Evolutionary conservation across 2,329 filamentous ascomycete species (phyloP).

Genomic region (Fusarium lyarnte): DNA sequence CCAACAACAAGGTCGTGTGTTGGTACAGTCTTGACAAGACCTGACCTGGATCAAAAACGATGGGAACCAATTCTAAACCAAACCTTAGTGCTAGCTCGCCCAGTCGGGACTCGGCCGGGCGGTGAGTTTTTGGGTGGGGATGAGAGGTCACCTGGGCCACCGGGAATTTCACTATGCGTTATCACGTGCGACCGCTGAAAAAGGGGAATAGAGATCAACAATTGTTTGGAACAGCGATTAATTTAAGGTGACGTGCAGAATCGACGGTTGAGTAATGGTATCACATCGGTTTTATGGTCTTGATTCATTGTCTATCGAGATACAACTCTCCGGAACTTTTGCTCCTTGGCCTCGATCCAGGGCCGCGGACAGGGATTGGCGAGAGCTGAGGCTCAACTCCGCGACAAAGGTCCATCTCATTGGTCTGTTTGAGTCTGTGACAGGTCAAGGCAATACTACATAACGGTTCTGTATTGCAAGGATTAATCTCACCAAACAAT

Average conservation of each 20-base stretch:
- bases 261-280: background rate
- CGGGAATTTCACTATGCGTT: conserved; percentile 37
- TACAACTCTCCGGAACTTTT: conserved; percentile 18
- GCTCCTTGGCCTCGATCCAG: conserved; percentile 11
- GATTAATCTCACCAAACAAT: background rate
- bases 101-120: conserved; percentile 41
- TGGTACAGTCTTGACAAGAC: conserved; percentile 3
- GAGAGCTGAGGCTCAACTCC: conserved; percentile 19
- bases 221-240: background rate
- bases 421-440: conserved; percentile 1
- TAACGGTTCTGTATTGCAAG: background rate
- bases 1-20: conserved; percentile 17
- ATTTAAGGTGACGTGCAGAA: background rate
- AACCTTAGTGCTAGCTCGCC: conserved; percentile 19
- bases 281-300: background rate
- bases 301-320: background rate
- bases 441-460: background rate
- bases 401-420: conserved; percentile 3
- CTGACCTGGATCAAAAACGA: background rate
- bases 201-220: background rate
- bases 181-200: conserved; percentile 32
- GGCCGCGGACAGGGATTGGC: conserved; percentile 8
- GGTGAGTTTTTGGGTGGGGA: conserved; percentile 40
- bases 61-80: conserved; percentile 1
- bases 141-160: conserved; percentile 41